Percentiles rank a stretch among this genome's conserved stretches.
These are phyloP conservation scores for Halocafeteria seosinensis DNA, from an alignment of 108 stramenopile species.

Conservation along the genomic window DNA sequence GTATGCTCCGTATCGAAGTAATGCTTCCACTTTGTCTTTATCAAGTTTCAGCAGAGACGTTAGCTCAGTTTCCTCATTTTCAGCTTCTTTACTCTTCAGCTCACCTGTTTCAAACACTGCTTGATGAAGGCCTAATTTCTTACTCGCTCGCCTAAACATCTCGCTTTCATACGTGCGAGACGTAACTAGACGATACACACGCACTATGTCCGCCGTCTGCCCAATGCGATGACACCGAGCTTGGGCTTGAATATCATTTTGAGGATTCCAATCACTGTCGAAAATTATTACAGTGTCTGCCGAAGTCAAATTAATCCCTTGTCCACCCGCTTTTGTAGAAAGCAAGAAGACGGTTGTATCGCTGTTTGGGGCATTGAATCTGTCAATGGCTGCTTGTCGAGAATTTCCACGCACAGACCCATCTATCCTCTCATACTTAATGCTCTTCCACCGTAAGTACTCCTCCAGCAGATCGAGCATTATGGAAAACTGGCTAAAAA, in stretches of 20 bases:
- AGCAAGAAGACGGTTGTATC: conserved; percentile 84
- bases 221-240: conserved; percentile 91
- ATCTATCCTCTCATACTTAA: conserved; percentile 65
- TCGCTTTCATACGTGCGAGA: conserved; percentile 84
- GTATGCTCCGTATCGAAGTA: conserved; percentile 74
- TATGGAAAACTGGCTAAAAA: conserved; percentile 83
- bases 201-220: conserved; percentile 66
- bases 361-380: conserved; percentile 15
- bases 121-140: conserved; percentile 89
- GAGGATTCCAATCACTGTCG: conserved; percentile 88
- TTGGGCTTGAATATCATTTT: conserved; percentile 84
- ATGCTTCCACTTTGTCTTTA: conserved; percentile 70
- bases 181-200: conserved; percentile 77
- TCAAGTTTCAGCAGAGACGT: not conserved
- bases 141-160: conserved; percentile 90
- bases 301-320: conserved; percentile 82
- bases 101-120: conserved; percentile 51
- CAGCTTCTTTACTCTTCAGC: conserved; percentile 62
- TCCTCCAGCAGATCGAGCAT: conserved; percentile 87
- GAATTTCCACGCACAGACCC: conserved; percentile 74
- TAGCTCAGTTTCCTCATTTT: conserved; percentile 29
- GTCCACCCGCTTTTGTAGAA: conserved; percentile 80
- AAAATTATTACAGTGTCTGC: conserved; percentile 87
- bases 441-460: conserved; percentile 66
- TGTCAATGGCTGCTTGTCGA: conserved; percentile 78